Evolutionary conservation across 306 rosid genomes (phyloP).

Genomic region (Malus sieversii): DNA sequence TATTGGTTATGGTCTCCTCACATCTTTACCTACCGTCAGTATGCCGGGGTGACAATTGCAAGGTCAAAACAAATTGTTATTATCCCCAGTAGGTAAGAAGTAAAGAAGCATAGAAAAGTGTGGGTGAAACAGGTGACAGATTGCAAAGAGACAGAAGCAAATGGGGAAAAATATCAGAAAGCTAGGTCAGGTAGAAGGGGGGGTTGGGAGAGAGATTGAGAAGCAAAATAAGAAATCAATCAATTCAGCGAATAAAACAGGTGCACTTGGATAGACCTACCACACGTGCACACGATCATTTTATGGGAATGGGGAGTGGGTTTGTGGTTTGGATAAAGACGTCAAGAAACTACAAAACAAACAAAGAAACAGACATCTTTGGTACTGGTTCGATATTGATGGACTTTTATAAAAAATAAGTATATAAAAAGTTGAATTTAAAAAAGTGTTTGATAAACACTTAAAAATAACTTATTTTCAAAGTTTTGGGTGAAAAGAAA

Average conservation of each 20-base stretch:
- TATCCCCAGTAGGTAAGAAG: background rate
- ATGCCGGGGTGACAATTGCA: background rate
- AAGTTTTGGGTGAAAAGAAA: too few species aligned
- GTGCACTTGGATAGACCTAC: constrained; percentile 86
- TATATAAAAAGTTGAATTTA: too few species aligned
- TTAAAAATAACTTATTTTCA: too few species aligned
- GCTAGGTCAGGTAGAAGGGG: background rate
- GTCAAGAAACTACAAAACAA: constrained; percentile 30
- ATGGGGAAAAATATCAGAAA: background rate
- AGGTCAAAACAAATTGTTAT: background rate
- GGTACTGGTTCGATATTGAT: too few species aligned
- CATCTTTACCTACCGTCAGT: background rate
- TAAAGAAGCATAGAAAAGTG: background rate
- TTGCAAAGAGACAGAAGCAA: constrained; percentile 1
- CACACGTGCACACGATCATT: constrained; percentile 95
- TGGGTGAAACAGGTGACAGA: background rate
- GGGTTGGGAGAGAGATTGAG: background rate
- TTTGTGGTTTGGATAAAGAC: constrained; percentile 27
- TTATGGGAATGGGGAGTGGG: background rate
- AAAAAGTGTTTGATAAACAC: too few species aligned
- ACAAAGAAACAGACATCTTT: constrained; percentile 6
- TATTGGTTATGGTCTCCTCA: background rate
- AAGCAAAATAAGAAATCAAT: constrained; percentile 37
- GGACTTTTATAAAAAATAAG: too few species aligned
- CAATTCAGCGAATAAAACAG: constrained; percentile 53